Conservation (phyloP, 805 yeast species). For the Pichia nakasei region DNA sequence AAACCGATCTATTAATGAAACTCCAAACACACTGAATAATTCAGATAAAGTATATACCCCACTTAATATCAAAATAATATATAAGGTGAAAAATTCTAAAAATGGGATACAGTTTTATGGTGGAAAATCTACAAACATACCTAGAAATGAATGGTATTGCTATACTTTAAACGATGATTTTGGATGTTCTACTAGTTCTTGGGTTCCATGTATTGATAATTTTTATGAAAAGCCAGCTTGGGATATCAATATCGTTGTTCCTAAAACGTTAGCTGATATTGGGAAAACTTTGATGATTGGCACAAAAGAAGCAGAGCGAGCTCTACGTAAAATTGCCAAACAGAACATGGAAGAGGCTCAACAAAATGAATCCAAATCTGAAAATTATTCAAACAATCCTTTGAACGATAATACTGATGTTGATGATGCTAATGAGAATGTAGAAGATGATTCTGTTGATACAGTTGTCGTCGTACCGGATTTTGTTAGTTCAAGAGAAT, state of each 20-base stretch:
- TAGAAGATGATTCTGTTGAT: constrained; percentile 38
- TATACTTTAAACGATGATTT: constrained; percentile 75
- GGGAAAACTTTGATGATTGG: constrained; percentile 39
- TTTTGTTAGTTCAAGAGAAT: constrained; percentile 52
- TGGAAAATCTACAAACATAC: constrained; percentile 38
- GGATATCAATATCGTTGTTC: constrained; percentile 83
- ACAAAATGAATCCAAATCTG: constrained; percentile 17
- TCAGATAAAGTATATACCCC: constrained; percentile 61
- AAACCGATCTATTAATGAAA: constrained; percentile 27
- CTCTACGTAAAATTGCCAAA: constrained; percentile 19
- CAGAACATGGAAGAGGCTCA: constrained; percentile 27
- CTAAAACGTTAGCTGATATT: constrained; percentile 69
- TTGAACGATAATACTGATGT: constrained; percentile 8
- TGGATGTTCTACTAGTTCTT: constrained; percentile 80
- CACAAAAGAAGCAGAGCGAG: constrained; percentile 27
- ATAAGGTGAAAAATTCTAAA: constrained; percentile 52
- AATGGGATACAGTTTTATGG: constrained; percentile 74
- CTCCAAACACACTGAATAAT: constrained; percentile 25
- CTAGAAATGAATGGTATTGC: constrained; percentile 61
- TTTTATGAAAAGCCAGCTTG: constrained; percentile 84
- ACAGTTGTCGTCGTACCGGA: constrained; percentile 66
- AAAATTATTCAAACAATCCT: not conserved
- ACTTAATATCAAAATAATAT: constrained; percentile 59
- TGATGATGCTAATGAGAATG: constrained; percentile 35
- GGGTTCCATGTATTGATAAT: constrained; percentile 95